phyloP scores from a whole-genome alignment of 2,329 filamentous ascomycete species.

The Xylaria sp. region DNA sequence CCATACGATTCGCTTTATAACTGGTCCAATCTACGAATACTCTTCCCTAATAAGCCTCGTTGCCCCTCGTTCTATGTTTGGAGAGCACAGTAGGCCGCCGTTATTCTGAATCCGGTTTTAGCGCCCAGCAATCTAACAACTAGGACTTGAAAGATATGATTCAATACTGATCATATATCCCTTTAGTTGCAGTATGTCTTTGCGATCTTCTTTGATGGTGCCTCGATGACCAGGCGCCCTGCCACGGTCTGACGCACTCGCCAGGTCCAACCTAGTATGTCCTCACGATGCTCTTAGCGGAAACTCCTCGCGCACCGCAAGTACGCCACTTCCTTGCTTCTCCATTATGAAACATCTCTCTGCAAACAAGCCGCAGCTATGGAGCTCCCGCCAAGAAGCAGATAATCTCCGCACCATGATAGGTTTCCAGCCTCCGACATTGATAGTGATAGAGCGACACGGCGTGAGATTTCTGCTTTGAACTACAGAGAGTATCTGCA shows the following conservation, averaged over 20 bases:
- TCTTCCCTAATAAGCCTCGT: not conserved
- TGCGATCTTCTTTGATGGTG: not conserved
- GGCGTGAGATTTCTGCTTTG: constrained; percentile 45
- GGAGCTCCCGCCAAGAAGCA: constrained; percentile 55
- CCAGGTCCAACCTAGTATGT: not conserved
- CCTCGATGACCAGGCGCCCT: too few species aligned
- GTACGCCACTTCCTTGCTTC: constrained; percentile 34
- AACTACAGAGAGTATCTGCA: constrained; percentile 52
- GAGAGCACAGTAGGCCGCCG: not conserved
- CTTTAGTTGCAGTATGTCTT: not conserved
- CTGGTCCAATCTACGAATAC: too few species aligned
- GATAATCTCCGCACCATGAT: constrained; percentile 58
- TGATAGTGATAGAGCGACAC: constrained; percentile 58
- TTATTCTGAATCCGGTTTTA: not conserved
- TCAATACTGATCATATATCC: not conserved
- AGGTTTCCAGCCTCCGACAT: constrained; percentile 60
- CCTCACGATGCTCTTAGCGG: constrained; percentile 23
- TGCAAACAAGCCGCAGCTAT: constrained; percentile 57
- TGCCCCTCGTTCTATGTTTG: not conserved
- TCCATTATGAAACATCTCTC: constrained; percentile 61
- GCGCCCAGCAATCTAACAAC: not conserved
- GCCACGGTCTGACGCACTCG: too few species aligned
- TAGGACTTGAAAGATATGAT: not conserved
- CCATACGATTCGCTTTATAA: too few species aligned
- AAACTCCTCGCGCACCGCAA: constrained; percentile 44